Conservation (phyloP, 352 stramenopile species). For the Elongisporangium anandrum region DNA sequence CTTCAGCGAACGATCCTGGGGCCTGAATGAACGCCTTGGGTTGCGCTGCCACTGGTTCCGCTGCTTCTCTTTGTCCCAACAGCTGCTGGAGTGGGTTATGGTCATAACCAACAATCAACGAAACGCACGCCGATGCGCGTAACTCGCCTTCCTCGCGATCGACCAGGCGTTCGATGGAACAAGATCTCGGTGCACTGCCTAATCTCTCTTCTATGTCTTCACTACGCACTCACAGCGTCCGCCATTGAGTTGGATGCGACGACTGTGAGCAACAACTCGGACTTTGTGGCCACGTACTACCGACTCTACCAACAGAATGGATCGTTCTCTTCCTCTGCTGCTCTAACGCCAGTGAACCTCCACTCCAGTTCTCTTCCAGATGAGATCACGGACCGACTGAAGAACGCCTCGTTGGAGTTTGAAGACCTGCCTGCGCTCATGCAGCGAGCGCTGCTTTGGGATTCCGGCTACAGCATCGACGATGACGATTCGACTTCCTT, state of each 20-base stretch:
- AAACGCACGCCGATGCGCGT: not conserved
- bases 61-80: not conserved
- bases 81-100: not conserved
- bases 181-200: not conserved
- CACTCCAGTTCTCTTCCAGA: constrained; percentile 5
- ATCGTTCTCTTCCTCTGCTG: too few relatives aligned
- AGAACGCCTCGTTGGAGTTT: constrained; percentile 12
- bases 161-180: not conserved
- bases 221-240: not conserved
- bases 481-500: constrained; percentile 5
- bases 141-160: not conserved
- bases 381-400: constrained; percentile 16
- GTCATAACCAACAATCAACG: not conserved
- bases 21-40: not conserved
- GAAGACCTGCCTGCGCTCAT: constrained; percentile 19
- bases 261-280: not conserved
- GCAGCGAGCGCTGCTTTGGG: constrained; percentile 31
- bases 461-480: constrained; percentile 20
- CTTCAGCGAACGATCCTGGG: not conserved
- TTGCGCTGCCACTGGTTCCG: not conserved
- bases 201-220: not conserved
- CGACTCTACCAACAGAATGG: not conserved
- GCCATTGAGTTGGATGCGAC: not conserved
- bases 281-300: not conserved
- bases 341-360: not conserved